phyloP scores from a whole-genome alignment of 2,329 filamentous ascomycete genomes.

The Gnomoniopsis sp. region DNA sequence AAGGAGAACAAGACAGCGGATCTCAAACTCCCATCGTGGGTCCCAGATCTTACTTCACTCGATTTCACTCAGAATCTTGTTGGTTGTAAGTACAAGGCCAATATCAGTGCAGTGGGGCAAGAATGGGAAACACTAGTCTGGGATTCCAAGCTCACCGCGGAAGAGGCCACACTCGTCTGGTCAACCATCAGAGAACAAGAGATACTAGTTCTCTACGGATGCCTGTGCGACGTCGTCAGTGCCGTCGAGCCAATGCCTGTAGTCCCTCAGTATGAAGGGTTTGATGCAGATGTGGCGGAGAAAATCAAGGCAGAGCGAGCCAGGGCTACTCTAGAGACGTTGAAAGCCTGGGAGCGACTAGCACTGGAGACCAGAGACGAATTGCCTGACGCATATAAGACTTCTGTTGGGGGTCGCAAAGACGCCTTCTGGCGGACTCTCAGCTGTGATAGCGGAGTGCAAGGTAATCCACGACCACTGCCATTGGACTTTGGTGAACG shows the following conservation, averaged over 20 bases:
- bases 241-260: background rate
- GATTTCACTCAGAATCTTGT: background rate
- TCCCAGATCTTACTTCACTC: background rate
- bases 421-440: conserved; percentile 2
- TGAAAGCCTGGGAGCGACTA: background rate
- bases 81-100: background rate
- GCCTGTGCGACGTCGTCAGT: background rate
- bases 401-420: background rate
- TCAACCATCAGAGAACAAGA: background rate
- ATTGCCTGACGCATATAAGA: background rate
- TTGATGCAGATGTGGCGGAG: background rate
- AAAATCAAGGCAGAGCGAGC: background rate
- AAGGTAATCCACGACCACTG: background rate
- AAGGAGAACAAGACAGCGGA: background rate
- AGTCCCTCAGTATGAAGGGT: background rate
- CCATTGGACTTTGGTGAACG: background rate
- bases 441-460: background rate
- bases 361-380: background rate
- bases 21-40: background rate
- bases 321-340: background rate
- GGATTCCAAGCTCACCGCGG: background rate
- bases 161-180: background rate
- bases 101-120: background rate
- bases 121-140: background rate
- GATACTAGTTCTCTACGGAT: background rate